Evolutionary conservation across 2,329 filamentous ascomycete genomes (phyloP), one percentile per base, ranked within the genome.

Genomic region (Graphiopsis chlorocephala): DNA sequence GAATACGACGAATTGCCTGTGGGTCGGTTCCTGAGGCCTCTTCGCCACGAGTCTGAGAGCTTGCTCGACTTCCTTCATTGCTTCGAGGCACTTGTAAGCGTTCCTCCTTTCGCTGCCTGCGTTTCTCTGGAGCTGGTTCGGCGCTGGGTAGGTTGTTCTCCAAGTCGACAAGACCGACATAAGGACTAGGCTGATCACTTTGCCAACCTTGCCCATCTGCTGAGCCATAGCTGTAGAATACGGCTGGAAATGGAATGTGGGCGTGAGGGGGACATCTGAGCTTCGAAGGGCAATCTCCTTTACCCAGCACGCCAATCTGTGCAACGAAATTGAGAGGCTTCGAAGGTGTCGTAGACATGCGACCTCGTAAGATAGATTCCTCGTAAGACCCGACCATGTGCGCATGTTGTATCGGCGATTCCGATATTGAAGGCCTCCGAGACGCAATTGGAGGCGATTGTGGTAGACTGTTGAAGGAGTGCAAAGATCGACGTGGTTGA

Each of bases 321-420:
- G 95, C 95, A 6, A 96, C 85, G 73, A 99, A 99, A 69, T 97
- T 89, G 6, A 99, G 81, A 6, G 95, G 94, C 69, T 91, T 93
- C 0, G 94, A 98, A 0, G 95, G 94, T 2, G 89, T 95, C 1
- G 93, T 97, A 29, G 95, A 98, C 95, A 99, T 99, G 67, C 95
- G 88, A 45, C 95, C 95, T 55, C 92, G 88, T 1, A 99, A 81
- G 66, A 99, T 97, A 29, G 93, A 97, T 78, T 99, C 95, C 78
- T 99, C 95, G 71, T 97, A 99, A 1, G 94, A 97, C 2, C 95
- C 95, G 2, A 98, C 94, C 90, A 99, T 96, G 3, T 93, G 93
- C 10, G 94, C 93, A 77, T 96, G 92, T 64, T 94, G 91, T 29
- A 95, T 81, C 4, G 92, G 89, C 2, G 92, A 92, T 53, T 97